Evolutionary conservation across 352 stramenopile genomes (phyloP).

Genomic region (Globisporangium apiculatum): DNA sequence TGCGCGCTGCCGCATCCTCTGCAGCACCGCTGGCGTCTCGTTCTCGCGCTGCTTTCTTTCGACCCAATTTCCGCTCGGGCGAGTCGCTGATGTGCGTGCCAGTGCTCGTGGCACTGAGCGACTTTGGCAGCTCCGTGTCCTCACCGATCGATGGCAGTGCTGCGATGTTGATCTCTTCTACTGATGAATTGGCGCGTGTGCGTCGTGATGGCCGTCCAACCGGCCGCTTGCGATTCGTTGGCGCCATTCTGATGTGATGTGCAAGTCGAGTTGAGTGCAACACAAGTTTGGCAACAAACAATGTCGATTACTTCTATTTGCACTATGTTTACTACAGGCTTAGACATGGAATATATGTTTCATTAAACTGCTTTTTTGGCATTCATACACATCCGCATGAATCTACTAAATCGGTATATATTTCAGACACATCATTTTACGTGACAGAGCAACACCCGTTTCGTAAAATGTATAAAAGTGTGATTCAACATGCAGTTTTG

Average conservation of each 20-base stretch:
- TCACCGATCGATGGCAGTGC: conserved; percentile 52
- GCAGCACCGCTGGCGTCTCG: conserved; percentile 7
- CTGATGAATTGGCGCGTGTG: conserved; percentile 10
- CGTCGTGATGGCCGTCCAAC: conserved; percentile 14
- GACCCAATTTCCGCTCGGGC: conserved; percentile 20
- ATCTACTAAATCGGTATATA: no score
- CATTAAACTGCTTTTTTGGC: no score
- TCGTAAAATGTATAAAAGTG: no score
- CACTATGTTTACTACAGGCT: neutral
- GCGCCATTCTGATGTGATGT: conserved; percentile 6
- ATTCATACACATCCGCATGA: no score
- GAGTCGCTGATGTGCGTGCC: conserved; percentile 23
- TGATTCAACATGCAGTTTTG: no score
- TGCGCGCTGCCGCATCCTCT: conserved; percentile 20
- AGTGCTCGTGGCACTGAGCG: conserved; percentile 19
- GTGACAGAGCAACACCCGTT: no score
- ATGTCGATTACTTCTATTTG: conserved; percentile 2
- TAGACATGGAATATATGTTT: no score
- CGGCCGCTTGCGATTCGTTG: conserved; percentile 17
- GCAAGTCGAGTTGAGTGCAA: no score
- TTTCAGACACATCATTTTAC: no score
- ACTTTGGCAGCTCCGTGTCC: conserved; percentile 37
- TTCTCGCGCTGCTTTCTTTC: conserved; percentile 26
- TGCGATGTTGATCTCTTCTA: conserved; percentile 10
- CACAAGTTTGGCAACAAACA: neutral